phyloP scores from a whole-genome alignment of 2,329 filamentous ascomycete genomes.

The Ascochyta rabiei region DNA sequence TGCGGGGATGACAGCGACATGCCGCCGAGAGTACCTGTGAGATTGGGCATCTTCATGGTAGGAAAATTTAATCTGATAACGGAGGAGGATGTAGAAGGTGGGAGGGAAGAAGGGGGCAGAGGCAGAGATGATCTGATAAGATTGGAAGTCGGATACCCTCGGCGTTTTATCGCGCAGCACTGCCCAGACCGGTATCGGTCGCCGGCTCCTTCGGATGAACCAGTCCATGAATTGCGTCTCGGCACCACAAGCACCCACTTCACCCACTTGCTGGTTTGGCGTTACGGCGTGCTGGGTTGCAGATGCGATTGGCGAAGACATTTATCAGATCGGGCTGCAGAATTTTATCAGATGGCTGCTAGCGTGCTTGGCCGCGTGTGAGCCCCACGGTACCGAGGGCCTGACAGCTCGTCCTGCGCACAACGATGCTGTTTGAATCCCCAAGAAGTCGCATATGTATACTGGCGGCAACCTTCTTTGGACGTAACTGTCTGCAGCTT shows the following conservation, averaged over 20 bases:
- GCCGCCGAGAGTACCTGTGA: slow-evolving; percentile 33
- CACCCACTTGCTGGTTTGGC: slow-evolving; percentile 11
- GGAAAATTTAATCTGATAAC: slow-evolving; percentile 23
- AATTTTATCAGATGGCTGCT: slow-evolving; percentile 27
- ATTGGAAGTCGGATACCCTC: slow-evolving; percentile 22
- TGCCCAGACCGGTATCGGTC: slow-evolving; percentile 22
- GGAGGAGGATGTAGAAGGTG: background rate
- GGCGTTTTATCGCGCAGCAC: slow-evolving; percentile 25
- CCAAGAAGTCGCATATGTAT: slow-evolving; percentile 1
- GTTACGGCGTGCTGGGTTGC: background rate
- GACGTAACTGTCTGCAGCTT: slow-evolving; percentile 1
- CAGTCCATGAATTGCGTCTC: slow-evolving; percentile 3
- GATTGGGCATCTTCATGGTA: slow-evolving; percentile 38
- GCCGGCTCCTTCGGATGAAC: background rate
- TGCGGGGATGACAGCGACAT: slow-evolving; percentile 42
- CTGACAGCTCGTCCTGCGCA: slow-evolving; percentile 3
- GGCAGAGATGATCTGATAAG: slow-evolving; percentile 47
- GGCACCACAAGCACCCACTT: slow-evolving; percentile 7
- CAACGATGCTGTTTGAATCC: background rate
- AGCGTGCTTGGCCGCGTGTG: slow-evolving; percentile 18
- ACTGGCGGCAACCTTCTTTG: slow-evolving; percentile 5
- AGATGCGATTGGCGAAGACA: slow-evolving; percentile 7
- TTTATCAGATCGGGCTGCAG: slow-evolving; percentile 2
- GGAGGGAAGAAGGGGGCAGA: background rate
- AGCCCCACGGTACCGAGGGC: background rate